Conservation (phyloP, 306 rosid species). For the Casuarina glauca region DNA sequence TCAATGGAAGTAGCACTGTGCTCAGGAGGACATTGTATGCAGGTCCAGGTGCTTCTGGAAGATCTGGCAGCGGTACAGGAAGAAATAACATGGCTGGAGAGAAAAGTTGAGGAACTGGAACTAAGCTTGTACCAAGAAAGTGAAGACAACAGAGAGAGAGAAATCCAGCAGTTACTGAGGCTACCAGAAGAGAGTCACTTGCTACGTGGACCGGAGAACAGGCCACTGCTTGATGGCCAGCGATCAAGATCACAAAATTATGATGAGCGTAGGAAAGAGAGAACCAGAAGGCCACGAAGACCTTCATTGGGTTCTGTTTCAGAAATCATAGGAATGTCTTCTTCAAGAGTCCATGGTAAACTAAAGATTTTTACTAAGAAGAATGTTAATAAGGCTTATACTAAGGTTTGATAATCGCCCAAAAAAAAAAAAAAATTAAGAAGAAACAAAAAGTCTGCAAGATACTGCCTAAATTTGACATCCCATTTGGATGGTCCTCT, state of each 20-base stretch:
- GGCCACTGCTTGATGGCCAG: slow-evolving; percentile 34
- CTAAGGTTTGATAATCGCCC: background rate
- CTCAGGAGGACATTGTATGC: slow-evolving; percentile 11
- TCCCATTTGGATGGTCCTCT: background rate
- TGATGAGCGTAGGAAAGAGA: slow-evolving; percentile 37
- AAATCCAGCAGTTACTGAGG: slow-evolving; percentile 36
- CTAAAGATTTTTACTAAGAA: background rate
- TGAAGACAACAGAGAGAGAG: slow-evolving; percentile 47
- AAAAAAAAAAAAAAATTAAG: background rate
- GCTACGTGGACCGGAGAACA: slow-evolving; percentile 31
- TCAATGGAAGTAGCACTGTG: background rate
- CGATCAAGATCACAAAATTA: slow-evolving; percentile 48
- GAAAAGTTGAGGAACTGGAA: slow-evolving; percentile 68
- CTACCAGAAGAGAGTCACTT: slow-evolving; percentile 35
- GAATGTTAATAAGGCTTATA: background rate
- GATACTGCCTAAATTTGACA: background rate
- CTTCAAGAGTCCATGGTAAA: slow-evolving; percentile 54
- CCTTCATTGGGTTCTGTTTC: slow-evolving; percentile 54
- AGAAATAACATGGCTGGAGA: slow-evolving; percentile 67
- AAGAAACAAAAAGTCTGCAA: background rate
- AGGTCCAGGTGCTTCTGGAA: slow-evolving; percentile 63
- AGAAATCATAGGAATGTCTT: slow-evolving; percentile 51
- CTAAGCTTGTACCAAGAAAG: slow-evolving; percentile 52
- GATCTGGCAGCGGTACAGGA: slow-evolving; percentile 73
- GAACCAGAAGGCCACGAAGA: slow-evolving; percentile 37